Evolutionary conservation across 495 filamentous ascomycete species (phyloP).

Genomic region (Sphaerosporella brunnea): DNA sequence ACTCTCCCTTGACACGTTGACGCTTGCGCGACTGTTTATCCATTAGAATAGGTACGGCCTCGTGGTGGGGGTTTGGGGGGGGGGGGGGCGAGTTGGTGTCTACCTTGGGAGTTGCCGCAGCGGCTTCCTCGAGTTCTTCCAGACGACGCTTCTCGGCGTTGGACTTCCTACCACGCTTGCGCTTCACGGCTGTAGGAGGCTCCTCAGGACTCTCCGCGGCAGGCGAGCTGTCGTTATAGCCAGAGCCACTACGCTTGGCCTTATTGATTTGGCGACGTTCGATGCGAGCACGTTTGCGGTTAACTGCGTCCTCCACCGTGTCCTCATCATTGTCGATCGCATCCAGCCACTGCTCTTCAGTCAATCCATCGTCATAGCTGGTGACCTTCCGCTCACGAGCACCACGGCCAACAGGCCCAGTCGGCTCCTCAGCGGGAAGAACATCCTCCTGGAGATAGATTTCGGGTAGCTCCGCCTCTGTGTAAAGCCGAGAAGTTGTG

Average conservation of each 20-base stretch:
- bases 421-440: constrained; percentile 37
- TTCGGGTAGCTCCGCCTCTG: constrained; percentile 77
- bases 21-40: constrained; percentile 13
- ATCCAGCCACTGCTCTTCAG: constrained; percentile 87
- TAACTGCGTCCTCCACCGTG: constrained; percentile 77
- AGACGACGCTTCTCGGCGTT: constrained; percentile 48
- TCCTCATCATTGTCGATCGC: constrained; percentile 95
- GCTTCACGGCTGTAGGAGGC: constrained; percentile 26
- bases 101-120: not conserved
- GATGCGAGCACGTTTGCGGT: constrained; percentile 69
- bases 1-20: constrained; percentile 21
- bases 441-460: constrained; percentile 61
- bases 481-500: constrained; percentile 55
- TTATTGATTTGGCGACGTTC: constrained; percentile 55
- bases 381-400: constrained; percentile 84
- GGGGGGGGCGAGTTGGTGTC: too few species aligned
- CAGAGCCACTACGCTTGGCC: constrained; percentile 15
- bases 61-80: too few species aligned
- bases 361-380: constrained; percentile 91
- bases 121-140: constrained; percentile 20
- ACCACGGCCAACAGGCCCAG: constrained; percentile 66
- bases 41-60: constrained; percentile 11
- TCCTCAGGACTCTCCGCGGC: constrained; percentile 19
- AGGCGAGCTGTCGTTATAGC: constrained; percentile 18
- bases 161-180: constrained; percentile 66